Evolutionary conservation across 2,329 filamentous ascomycete genomes (phyloP).

Genomic region (Pestalotiopsis sp.): DNA sequence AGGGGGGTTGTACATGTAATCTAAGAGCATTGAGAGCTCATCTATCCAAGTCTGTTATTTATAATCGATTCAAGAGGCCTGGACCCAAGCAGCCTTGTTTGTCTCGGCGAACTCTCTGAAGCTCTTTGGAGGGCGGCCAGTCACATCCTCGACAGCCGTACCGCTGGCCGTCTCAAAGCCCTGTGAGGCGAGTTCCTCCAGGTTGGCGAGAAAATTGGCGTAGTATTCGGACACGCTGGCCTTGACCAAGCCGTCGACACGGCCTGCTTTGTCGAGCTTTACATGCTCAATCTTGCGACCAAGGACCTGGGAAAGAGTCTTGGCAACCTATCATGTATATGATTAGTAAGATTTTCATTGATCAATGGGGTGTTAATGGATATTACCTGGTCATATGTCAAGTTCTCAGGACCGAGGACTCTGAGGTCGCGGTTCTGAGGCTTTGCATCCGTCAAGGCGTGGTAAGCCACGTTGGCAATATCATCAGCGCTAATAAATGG

Average conservation of each 20-base stretch:
- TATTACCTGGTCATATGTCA: constrained; percentile 16
- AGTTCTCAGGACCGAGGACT: constrained; percentile 18
- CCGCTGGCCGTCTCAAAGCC: constrained; percentile 18
- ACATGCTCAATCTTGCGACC: constrained; percentile 24
- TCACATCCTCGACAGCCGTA: constrained; percentile 18
- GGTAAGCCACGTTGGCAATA: constrained; percentile 20
- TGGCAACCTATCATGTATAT: constrained; percentile 17
- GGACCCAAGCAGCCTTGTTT: neutral
- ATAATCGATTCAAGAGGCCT: neutral
- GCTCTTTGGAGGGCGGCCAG: constrained; percentile 19
- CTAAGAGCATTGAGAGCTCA: neutral
- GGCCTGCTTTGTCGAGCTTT: constrained; percentile 18
- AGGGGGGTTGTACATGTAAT: too few species aligned
- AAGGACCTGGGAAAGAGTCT: constrained; percentile 19
- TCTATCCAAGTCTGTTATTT: neutral
- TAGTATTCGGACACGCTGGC: constrained; percentile 19
- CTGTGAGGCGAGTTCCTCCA: constrained; percentile 18
- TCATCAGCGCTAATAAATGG: constrained; percentile 23
- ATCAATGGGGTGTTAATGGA: too few species aligned
- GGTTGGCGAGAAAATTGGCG: constrained; percentile 17
- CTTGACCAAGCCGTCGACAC: constrained; percentile 16
- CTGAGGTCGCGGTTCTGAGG: constrained; percentile 20
- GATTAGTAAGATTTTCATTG: too few species aligned
- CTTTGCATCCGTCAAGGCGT: constrained; percentile 21
- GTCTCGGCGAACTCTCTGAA: constrained; percentile 10